phyloP scores from a whole-genome alignment of 2,329 filamentous ascomycete genomes.

The Akanthomyces uredinophilus region DNA sequence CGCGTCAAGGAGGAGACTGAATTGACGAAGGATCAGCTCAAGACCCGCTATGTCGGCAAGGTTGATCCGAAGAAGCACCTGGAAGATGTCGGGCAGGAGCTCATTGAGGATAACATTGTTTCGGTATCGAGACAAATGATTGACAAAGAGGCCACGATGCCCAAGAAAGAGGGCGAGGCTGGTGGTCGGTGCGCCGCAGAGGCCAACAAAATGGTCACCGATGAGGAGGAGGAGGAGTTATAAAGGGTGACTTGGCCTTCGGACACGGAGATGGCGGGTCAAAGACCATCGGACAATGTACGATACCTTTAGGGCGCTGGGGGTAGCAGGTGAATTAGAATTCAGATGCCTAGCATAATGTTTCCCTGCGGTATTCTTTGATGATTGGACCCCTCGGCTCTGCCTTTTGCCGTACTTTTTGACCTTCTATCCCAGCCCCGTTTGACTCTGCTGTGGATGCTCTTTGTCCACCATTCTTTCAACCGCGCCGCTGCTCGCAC shows the following conservation, averaged over 20 bases:
- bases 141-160: constrained; percentile 95
- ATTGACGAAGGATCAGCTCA: constrained; percentile 92
- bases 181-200: constrained; percentile 45
- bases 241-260: constrained; percentile 19
- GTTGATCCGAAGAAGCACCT: constrained; percentile 99
- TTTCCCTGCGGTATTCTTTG: background rate
- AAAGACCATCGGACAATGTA: constrained; percentile 10
- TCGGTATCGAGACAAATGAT: constrained; percentile 99
- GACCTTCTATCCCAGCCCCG: background rate
- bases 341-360: background rate
- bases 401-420: background rate
- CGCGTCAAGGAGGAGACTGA: constrained; percentile 98
- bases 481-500: background rate
- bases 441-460: background rate
- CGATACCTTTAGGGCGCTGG: constrained; percentile 10
- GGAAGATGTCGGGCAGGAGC: constrained; percentile 89
- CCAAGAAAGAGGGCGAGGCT: constrained; percentile 56
- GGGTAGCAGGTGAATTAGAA: background rate
- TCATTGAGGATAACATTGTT: constrained; percentile 99
- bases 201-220: constrained; percentile 64
- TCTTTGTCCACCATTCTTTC: background rate
- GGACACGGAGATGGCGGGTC: background rate
- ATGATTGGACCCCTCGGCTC: background rate
- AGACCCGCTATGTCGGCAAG: constrained; percentile 98
- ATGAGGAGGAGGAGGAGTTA: constrained; percentile 44